These are phyloP conservation scores for Stellera chamaejasme DNA, from an alignment of 345 rosid genomes.

Conservation along the genomic window DNA sequence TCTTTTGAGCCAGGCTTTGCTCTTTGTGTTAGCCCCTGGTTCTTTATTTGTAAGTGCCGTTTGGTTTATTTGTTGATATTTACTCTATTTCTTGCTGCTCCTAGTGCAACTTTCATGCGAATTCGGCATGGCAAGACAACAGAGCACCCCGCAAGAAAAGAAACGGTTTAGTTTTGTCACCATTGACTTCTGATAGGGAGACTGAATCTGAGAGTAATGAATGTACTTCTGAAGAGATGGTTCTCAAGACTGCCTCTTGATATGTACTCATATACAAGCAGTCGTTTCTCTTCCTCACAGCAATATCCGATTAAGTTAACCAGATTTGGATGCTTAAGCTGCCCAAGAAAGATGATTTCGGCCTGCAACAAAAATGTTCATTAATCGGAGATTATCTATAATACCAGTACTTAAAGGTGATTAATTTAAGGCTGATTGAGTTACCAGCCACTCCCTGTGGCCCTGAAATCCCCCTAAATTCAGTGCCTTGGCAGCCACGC, in stretches of 20 bases:
- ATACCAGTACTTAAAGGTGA: not conserved
- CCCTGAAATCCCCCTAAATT: conserved; percentile 70
- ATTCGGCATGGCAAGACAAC: conserved; percentile 55
- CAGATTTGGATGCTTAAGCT: conserved; percentile 54
- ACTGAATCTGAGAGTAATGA: not conserved
- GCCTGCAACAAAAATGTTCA: conserved; percentile 36
- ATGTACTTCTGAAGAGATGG: conserved; percentile 66
- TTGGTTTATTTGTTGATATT: not conserved
- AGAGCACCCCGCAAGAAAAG: conserved; percentile 31
- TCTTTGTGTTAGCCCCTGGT: too few relatives aligned
- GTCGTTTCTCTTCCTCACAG: conserved; percentile 60
- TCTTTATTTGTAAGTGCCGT: too few relatives aligned
- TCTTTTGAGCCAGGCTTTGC: too few relatives aligned
- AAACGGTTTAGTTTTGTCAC: not conserved
- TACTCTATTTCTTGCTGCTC: conserved; percentile 83
- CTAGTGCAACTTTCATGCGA: conserved; percentile 73
- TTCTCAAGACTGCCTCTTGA: conserved; percentile 69
- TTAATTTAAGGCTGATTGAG: not conserved
- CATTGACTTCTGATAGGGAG: not conserved
- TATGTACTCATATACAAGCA: conserved; percentile 69
- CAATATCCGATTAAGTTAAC: conserved; percentile 84
- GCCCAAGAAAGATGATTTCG: conserved; percentile 77
- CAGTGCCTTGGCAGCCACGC: conserved; percentile 72
- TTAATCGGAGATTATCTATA: not conserved
- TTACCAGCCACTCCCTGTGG: conserved; percentile 83